Percentiles rank a stretch among this genome's conserved stretches.
These are phyloP conservation scores for Plasmopara muralis DNA, from an alignment of 352 stramenopile species.

Conservation along the genomic window DNA sequence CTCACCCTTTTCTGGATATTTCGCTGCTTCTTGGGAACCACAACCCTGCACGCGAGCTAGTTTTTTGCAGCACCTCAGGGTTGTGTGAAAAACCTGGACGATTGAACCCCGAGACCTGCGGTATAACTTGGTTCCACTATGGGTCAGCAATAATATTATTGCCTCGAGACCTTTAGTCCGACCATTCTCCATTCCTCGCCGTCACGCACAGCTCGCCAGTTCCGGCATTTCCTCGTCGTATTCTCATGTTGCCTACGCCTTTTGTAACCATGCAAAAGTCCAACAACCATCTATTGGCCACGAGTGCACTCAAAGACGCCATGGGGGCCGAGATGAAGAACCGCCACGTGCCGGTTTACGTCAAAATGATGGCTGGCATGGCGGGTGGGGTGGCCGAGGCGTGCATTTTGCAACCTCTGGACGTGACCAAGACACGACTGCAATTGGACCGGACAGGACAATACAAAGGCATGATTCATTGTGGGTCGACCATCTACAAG, in stretches of 20 bases:
- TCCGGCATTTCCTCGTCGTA: not conserved
- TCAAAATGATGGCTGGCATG: constrained; percentile 86
- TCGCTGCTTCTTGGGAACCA: no score
- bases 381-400: constrained; percentile 80
- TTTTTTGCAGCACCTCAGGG: no score
- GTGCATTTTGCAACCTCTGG: constrained; percentile 73
- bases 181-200: constrained; percentile 27
- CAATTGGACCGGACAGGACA: constrained; percentile 68
- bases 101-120: not conserved
- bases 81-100: not conserved
- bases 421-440: constrained; percentile 83
- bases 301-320: constrained; percentile 69
- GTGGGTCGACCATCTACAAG: constrained; percentile 70
- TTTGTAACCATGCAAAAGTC: constrained; percentile 19
- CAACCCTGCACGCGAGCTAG: no score
- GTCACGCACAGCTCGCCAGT: constrained; percentile 7
- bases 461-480: constrained; percentile 85
- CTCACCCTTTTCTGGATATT: no score
- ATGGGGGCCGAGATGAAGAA: constrained; percentile 69
- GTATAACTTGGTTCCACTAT: not conserved
- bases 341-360: constrained; percentile 55
- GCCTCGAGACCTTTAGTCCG: not conserved
- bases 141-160: not conserved
- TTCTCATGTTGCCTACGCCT: constrained; percentile 8
- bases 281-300: constrained; percentile 41